A percentile compares a stretch with the other conserved stretches of the same genome.
Evolutionary conservation across 2,329 filamentous ascomycete species (phyloP).

Genomic region (Cordyceps farinosa): DNA sequence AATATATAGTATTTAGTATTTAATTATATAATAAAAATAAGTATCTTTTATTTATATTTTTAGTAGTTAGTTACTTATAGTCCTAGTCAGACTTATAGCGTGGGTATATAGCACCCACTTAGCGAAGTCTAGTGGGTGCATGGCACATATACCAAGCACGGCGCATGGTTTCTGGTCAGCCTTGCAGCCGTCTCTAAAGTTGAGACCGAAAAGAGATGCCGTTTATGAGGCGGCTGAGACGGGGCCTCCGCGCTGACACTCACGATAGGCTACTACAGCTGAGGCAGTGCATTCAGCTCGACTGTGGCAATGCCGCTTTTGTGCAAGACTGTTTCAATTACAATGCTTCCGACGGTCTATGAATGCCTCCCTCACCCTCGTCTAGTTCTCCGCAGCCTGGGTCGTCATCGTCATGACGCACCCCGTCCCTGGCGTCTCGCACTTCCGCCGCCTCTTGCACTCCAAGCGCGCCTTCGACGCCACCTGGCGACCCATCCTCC

Average conservation of each 20-base stretch:
- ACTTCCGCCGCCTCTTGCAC: conserved; percentile 66
- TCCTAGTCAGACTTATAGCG: too few species aligned
- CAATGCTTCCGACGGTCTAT: background rate
- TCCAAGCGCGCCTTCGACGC: conserved; percentile 62
- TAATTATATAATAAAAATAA: too few species aligned
- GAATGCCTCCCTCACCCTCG: conserved; percentile 53
- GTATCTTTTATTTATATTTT: too few species aligned
- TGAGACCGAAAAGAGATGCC: background rate
- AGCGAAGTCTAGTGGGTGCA: background rate
- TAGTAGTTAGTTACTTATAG: too few species aligned
- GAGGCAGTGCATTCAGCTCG: background rate
- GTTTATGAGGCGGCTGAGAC: background rate
- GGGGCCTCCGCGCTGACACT: background rate
- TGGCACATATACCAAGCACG: background rate
- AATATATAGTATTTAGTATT: too few species aligned
- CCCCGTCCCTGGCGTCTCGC: conserved; percentile 54
- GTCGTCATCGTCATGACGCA: conserved; percentile 80
- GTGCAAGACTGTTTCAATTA: background rate
- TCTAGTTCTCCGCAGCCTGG: conserved; percentile 73
- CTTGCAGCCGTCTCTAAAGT: background rate
- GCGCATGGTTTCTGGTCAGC: background rate
- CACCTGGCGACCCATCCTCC: conserved; percentile 62
- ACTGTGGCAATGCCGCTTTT: background rate
- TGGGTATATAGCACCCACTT: too few species aligned
- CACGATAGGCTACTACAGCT: background rate